Conservation (phyloP, 164 flowering plant genomes). For the Taxillus chinensis region DNA sequence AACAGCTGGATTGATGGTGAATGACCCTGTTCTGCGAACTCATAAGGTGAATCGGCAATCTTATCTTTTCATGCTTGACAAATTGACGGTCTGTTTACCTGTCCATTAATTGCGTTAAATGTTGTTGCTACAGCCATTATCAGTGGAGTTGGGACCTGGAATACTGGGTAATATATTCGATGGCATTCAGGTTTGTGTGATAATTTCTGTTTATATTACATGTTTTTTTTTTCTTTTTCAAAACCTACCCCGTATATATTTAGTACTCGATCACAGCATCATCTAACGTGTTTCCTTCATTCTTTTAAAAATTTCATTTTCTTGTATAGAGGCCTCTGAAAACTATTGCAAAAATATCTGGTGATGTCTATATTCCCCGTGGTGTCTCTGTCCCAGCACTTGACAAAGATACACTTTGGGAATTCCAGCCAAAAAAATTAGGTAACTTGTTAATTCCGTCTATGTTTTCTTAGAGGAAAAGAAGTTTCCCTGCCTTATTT, state of each 20-base stretch:
- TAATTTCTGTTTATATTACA: not conserved
- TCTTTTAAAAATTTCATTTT: not conserved
- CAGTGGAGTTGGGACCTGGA: slow-evolving; percentile 98
- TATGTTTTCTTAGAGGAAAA: not conserved
- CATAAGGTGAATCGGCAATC: slow-evolving; percentile 48
- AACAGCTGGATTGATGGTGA: slow-evolving; percentile 94
- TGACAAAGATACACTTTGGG: slow-evolving; percentile 94
- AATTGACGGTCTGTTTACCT: not conserved
- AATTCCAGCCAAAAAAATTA: slow-evolving; percentile 82
- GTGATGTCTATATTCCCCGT: slow-evolving; percentile 99
- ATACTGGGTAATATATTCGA: slow-evolving; percentile 97
- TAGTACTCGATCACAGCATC: not conserved
- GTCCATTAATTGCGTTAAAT: not conserved
- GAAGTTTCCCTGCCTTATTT: not conserved
- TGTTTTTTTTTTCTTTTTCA: not conserved
- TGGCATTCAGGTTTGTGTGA: slow-evolving; percentile 82
- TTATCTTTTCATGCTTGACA: not conserved
- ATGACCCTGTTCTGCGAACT: slow-evolving; percentile 93
- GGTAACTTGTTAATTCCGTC: slow-evolving; percentile 27
- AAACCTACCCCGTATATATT: not conserved
- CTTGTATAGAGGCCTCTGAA: slow-evolving; percentile 79
- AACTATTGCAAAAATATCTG: slow-evolving; percentile 86
- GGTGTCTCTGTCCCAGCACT: slow-evolving; percentile 98
- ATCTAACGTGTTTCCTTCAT: not conserved
- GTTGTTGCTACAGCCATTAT: slow-evolving; percentile 65